Percentiles rank a stretch among this genome's conserved stretches.
phyloP scores from a whole-genome alignment of 176 grass and related monocot species.

The Tillandsia fasciculata region DNA sequence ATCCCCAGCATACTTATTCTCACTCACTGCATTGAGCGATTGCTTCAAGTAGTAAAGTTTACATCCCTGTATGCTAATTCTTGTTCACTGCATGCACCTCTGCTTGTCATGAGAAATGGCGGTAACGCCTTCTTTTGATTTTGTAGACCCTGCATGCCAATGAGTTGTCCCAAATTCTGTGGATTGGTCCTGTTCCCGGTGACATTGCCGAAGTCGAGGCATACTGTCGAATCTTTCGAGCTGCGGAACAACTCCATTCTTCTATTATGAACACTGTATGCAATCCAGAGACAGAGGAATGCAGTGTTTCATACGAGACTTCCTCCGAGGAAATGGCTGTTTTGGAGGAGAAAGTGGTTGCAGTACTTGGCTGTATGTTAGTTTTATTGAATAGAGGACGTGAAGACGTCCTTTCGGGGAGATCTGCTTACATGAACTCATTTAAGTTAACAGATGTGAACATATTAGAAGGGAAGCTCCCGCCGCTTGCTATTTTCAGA shows the following conservation, averaged over 20 bases:
- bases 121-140: slow-evolving; percentile 1
- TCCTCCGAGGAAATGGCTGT: slow-evolving; percentile 54
- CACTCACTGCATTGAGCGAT: too few species aligned
- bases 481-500: slow-evolving; percentile 71
- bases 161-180: slow-evolving; percentile 62
- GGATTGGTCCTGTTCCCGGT: slow-evolving; percentile 70
- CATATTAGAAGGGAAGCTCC: slow-evolving; percentile 50
- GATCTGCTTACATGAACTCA: slow-evolving; percentile 27
- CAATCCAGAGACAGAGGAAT: slow-evolving; percentile 86
- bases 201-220: slow-evolving; percentile 92
- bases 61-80: too few species aligned
- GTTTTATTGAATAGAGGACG: slow-evolving; percentile 57
- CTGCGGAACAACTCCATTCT: slow-evolving; percentile 66
- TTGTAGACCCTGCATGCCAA: slow-evolving; percentile 50
- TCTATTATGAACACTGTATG: slow-evolving; percentile 79
- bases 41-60: too few species aligned
- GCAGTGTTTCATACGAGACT: slow-evolving; percentile 46
- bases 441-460: slow-evolving; percentile 37
- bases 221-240: slow-evolving; percentile 85
- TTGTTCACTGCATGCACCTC: too few species aligned
- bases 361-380: slow-evolving; percentile 77
- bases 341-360: slow-evolving; percentile 80
- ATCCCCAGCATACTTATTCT: too few species aligned
- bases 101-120: too few species aligned
- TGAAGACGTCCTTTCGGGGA: slow-evolving; percentile 71